These are phyloP conservation scores for Acaromyces ingoldii DNA, from an alignment of 1,284 basidiomycete species.

Conservation along the genomic window DNA sequence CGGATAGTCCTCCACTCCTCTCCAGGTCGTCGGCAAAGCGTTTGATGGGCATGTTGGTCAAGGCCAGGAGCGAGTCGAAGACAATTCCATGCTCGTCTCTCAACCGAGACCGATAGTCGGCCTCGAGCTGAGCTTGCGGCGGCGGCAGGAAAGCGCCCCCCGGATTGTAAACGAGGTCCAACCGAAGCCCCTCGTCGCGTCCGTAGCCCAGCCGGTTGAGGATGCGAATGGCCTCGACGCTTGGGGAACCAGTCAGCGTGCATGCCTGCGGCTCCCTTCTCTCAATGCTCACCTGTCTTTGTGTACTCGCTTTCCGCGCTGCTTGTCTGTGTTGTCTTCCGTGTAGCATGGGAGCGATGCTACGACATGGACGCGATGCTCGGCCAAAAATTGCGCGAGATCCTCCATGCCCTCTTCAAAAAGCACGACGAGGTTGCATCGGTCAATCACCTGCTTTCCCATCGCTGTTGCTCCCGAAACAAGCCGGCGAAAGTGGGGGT, in stretches of 20 bases:
- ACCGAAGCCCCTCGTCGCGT: neutral
- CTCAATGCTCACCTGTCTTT: neutral
- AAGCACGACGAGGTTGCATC: slow-evolving; percentile 2
- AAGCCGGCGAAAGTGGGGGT: neutral
- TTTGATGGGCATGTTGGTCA: slow-evolving; percentile 3
- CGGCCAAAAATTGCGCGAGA: neutral
- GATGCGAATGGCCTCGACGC: neutral
- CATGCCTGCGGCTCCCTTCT: neutral
- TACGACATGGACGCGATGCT: neutral
- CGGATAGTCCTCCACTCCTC: neutral
- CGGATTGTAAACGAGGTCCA: slow-evolving; percentile 3
- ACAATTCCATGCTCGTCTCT: neutral
- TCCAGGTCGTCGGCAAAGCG: neutral
- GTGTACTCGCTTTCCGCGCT: neutral
- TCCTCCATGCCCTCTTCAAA: neutral
- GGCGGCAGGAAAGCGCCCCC: neutral
- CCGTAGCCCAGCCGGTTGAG: neutral
- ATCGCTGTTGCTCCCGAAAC: neutral
- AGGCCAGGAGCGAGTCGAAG: neutral
- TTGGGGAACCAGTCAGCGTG: neutral
- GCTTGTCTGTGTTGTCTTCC: neutral
- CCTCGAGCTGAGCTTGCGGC: neutral
- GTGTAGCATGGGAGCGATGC: slow-evolving; percentile 1
- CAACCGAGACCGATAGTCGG: neutral
- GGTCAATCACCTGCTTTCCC: slow-evolving; percentile 1